Evolutionary conservation across 164 flowering plant species (phyloP), one percentile per base, ranked within the genome.

Genomic region (Echeveria elegans): DNA sequence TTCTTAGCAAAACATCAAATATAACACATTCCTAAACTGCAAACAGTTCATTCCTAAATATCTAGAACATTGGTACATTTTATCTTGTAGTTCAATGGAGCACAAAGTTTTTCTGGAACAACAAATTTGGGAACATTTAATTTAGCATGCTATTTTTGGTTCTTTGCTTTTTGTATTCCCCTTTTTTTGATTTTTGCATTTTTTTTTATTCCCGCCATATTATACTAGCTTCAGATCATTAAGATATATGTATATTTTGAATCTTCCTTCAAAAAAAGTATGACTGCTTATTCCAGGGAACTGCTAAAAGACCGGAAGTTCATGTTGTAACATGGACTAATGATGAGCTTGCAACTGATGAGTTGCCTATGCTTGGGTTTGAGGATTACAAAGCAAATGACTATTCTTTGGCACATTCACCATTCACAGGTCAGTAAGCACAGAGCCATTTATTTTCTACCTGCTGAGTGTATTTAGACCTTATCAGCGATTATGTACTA

Each of bases 341-440:
- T 82, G 99, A 91, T 78, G 99, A 94, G 74, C 89, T 91, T 70
- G 83, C 99, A 62, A 91, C 92, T 21, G 99, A 94, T 81, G 99
- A 97, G 26, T 78, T 94, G 50, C 96, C 99, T 72, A 88, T 95
- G 48, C 90, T 82, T 85, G 99, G 99, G 8, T 95, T 88, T 85
- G 99, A 95, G 81, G 97, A 88, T 77, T 95, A 95, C 82, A 95
- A 89, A 77, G 96, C 97, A 69, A 92, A 92, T 70, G 97, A 95
- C 73, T 95, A 95, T 77, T 77, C 86, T 61, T 94, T 95, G 74
- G 96, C 94, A 52, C 93, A 89, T 78, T 79, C 97, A 82, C 97
- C 99, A 69, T 92, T 92, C 81, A 79, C 94, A 80, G 99, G 97
- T 92, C 63, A 47, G 63, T 21, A 41, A 32, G 18, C 63, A 28